Conservation (phyloP, 2,329 filamentous ascomycete genomes). For the Arthrobotrys sinensis region DNA sequence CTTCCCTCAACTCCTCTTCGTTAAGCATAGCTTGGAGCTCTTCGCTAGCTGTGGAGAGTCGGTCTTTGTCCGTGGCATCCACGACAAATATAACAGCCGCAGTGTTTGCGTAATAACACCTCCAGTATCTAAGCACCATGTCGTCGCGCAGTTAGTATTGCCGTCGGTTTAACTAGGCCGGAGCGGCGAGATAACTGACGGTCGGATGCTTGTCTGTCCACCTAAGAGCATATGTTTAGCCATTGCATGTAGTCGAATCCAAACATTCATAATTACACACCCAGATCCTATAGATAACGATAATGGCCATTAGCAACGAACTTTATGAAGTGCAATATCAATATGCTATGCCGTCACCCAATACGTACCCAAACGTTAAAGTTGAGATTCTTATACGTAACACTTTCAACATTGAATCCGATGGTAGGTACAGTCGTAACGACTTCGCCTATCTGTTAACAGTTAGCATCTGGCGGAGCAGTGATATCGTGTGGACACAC, state of each 20-base stretch:
- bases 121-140: slow-evolving; percentile 78
- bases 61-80: slow-evolving; percentile 97
- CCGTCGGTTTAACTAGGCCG: background rate
- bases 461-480: background rate
- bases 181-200: slow-evolving; percentile 66
- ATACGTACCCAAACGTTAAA: slow-evolving; percentile 93
- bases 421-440: slow-evolving; percentile 99
- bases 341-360: background rate
- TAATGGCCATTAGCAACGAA: background rate
- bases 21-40: slow-evolving; percentile 96
- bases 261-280: slow-evolving; percentile 17
- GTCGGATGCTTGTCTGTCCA: slow-evolving; percentile 97
- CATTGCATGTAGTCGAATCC: background rate
- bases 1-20: slow-evolving; percentile 95
- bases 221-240: slow-evolving; percentile 66
- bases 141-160: background rate
- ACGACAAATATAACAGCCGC: slow-evolving; percentile 99
- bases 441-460: slow-evolving; percentile 89
- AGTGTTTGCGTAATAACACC: slow-evolving; percentile 99
- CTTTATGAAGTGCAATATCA: background rate
- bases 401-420: slow-evolving; percentile 98
- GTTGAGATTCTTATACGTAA: slow-evolving; percentile 97
- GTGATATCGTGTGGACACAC: background rate
- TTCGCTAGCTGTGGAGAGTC: slow-evolving; percentile 90
- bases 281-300: slow-evolving; percentile 36